Evolutionary conservation across 2,329 filamentous ascomycete genomes (phyloP).

Genomic region (Claviceps africana): DNA sequence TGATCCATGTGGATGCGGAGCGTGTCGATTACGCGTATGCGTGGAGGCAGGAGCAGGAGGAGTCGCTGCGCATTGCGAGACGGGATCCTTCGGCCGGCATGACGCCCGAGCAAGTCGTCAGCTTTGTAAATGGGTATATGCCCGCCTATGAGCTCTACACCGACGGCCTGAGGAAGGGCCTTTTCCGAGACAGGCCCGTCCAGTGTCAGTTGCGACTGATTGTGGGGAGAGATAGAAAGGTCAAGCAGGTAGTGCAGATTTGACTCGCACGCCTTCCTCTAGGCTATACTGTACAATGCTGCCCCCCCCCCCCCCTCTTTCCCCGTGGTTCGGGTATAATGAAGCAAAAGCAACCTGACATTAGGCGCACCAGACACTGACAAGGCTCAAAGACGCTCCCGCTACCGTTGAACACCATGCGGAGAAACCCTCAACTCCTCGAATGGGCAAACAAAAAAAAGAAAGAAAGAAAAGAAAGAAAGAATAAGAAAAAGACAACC

Average conservation of each 20-base stretch:
- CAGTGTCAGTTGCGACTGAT: conserved; percentile 46
- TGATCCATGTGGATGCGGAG: conserved; percentile 53
- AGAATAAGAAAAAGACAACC: neutral
- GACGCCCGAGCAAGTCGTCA: conserved; percentile 64
- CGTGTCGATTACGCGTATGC: conserved; percentile 64
- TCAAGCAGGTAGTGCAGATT: conserved; percentile 15
- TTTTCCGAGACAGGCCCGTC: conserved; percentile 35
- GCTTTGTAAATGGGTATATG: conserved; percentile 58
- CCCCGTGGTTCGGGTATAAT: neutral
- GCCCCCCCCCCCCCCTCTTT: too few relatives aligned
- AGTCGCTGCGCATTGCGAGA: conserved; percentile 47
- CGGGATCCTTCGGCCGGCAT: conserved; percentile 52
- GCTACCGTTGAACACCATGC: conserved; percentile 1
- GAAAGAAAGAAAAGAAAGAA: neutral
- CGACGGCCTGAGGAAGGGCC: conserved; percentile 41
- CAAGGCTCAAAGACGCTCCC: neutral
- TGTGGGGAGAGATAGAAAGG: conserved; percentile 45
- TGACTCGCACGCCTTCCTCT: neutral
- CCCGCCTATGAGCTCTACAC: conserved; percentile 60
- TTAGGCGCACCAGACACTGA: neutral
- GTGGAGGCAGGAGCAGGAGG: conserved; percentile 75
- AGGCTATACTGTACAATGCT: neutral
- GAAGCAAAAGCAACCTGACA: conserved; percentile 3
- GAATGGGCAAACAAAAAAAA: neutral
- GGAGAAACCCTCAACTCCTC: neutral